These are phyloP conservation scores for Tolypocladium sp. DNA, from an alignment of 2,329 filamentous ascomycete species.

Conservation along the genomic window DNA sequence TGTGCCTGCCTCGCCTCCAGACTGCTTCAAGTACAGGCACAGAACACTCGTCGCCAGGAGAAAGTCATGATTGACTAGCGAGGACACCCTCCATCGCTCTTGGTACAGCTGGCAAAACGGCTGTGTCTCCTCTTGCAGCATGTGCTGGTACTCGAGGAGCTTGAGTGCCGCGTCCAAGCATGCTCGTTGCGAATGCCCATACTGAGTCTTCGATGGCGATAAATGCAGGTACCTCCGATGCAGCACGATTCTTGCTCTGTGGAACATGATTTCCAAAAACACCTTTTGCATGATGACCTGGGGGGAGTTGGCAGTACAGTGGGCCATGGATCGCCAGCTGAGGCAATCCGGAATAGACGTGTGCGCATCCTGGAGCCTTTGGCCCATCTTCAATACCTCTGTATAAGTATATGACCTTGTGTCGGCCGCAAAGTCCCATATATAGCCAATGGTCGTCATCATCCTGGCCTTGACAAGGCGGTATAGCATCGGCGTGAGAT, in stretches of 20 bases:
- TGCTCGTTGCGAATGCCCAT: conserved; percentile 13
- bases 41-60: conserved; percentile 9
- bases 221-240: conserved; percentile 19
- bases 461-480: conserved; percentile 15
- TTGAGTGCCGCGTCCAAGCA: conserved; percentile 14
- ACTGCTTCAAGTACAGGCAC: too few relatives aligned
- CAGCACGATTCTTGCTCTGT: conserved; percentile 33
- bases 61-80: conserved; percentile 14
- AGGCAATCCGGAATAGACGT: too few relatives aligned
- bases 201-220: neutral
- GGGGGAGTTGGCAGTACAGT: too few relatives aligned
- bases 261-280: conserved; percentile 15
- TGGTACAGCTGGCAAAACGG: conserved; percentile 10
- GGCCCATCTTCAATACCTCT: conserved; percentile 19
- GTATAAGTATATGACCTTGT: conserved; percentile 16
- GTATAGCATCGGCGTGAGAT: conserved; percentile 10
- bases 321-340: conserved; percentile 17
- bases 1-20: too few relatives aligned
- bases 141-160: conserved; percentile 12
- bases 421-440: conserved; percentile 7
- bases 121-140: conserved; percentile 13
- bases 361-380: conserved; percentile 9
- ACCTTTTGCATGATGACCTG: conserved; percentile 20
- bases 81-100: conserved; percentile 12
- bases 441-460: conserved; percentile 12